phyloP scores from a whole-genome alignment of 345 rosid species.

The Linum trigynum region DNA sequence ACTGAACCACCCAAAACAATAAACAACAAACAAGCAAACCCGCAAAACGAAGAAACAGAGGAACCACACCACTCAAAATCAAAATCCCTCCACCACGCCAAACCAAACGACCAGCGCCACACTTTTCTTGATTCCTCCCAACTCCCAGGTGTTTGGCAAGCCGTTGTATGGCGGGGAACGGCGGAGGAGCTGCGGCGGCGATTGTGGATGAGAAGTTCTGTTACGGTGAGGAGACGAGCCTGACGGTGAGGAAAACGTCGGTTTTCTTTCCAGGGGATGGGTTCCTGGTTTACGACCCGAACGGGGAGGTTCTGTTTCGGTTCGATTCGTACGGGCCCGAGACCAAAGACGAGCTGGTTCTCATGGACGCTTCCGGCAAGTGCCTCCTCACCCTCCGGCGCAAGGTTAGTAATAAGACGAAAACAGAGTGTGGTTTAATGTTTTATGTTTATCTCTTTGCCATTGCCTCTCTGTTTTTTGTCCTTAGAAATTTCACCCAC shows the following conservation, averaged over 20 bases:
- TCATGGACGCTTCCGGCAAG: slow-evolving; percentile 36
- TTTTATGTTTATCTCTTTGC: too few relatives aligned
- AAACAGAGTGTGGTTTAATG: too few relatives aligned
- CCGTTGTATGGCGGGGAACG: neutral
- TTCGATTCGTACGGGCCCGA: slow-evolving; percentile 29
- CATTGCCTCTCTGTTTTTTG: too few relatives aligned
- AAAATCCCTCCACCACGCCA: too few relatives aligned
- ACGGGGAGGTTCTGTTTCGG: slow-evolving; percentile 21
- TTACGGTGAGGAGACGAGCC: slow-evolving; percentile 21
- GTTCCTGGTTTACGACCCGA: slow-evolving; percentile 23
- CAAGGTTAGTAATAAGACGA: slow-evolving; percentile 17
- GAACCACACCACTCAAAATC: too few relatives aligned
- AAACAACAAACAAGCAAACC: too few relatives aligned
- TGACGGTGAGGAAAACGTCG: slow-evolving; percentile 27
- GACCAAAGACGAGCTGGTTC: slow-evolving; percentile 29
- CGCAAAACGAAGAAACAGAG: too few relatives aligned
- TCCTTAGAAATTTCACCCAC: too few relatives aligned
- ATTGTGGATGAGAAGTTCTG: slow-evolving; percentile 28
- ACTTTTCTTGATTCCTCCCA: too few relatives aligned
- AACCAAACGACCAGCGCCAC: too few relatives aligned
- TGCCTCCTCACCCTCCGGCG: slow-evolving; percentile 34
- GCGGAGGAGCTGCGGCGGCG: neutral
- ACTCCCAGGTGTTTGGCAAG: too few relatives aligned
- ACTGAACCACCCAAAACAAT: too few relatives aligned
- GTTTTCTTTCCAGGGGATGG: slow-evolving; percentile 38